Evolutionary conservation across 495 filamentous ascomycete genomes (phyloP).

Genomic region (Aspergillus diversus): DNA sequence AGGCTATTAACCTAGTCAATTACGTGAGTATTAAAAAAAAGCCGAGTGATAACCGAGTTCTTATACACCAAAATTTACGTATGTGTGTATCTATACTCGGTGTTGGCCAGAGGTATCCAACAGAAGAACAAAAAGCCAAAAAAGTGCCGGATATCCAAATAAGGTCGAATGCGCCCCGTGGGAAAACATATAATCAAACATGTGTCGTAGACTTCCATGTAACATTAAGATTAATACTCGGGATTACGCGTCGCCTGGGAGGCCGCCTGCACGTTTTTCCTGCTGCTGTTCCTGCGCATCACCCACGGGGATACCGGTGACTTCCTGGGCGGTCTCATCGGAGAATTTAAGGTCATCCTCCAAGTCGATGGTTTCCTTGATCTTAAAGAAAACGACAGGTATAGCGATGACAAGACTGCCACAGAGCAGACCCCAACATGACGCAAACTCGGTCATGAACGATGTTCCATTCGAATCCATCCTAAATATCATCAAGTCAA

Average conservation of each 20-base stretch:
- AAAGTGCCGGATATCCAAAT: conserved; percentile 1
- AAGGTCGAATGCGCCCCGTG: not conserved
- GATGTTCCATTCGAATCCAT: conserved; percentile 66
- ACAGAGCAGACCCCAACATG: conserved; percentile 73
- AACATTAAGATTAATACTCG: conserved; percentile 5
- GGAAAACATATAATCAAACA: conserved; percentile 8
- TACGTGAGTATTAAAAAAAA: not conserved
- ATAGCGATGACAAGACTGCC: conserved; percentile 73
- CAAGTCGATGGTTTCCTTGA: conserved; percentile 70
- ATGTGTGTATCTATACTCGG: not conserved
- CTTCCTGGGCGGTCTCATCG: conserved; percentile 66
- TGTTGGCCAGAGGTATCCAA: not conserved
- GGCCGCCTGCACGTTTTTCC: conserved; percentile 17
- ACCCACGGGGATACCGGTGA: conserved; percentile 28
- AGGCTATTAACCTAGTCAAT: not conserved
- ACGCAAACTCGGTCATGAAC: conserved; percentile 66
- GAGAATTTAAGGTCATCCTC: conserved; percentile 83
- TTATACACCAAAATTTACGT: not conserved
- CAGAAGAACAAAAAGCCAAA: not conserved
- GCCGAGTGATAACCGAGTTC: not conserved
- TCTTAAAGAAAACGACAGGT: conserved; percentile 77
- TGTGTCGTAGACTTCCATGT: conserved; percentile 15
- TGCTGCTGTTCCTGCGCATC: conserved; percentile 21
- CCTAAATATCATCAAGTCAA: conserved; percentile 23
- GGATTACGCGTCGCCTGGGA: not conserved